Evolutionary conservation across 352 stramenopile genomes (phyloP), one percentile per base, ranked within the genome.

Genomic region (Phytopythium helicoides): DNA sequence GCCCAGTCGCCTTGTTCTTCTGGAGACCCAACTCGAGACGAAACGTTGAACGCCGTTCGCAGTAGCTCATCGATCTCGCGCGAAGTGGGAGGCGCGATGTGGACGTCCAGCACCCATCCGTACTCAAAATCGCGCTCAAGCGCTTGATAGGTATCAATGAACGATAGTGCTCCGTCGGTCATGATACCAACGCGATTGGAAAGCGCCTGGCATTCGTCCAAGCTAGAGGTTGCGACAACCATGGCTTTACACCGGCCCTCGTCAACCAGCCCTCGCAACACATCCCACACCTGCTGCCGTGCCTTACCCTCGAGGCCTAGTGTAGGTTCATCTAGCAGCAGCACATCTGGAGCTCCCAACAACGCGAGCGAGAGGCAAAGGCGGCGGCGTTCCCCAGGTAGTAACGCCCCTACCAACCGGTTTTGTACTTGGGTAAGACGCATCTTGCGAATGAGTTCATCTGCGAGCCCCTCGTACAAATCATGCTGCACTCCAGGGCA

Each of bases 91-190:
- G 48, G 31, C 9, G 54, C 54, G 1, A 46, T 21, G 0, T 46
- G 35, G n/a, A 42, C 54, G 31, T 66, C 52, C 19, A 66, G 46
- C 33, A 66, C 48, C 58, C 58, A 66, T 15, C 58, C 58, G 28
- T 57, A 66, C 28, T 66, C 58, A 19, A 60, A 60, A 31, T 56
- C 44, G 3, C 47, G 25, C 25, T 48, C 34, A 0, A 66, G 47
- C 19, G 47, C 10, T 10, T 44, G 26, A 36, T 57, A 66, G 9
- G 36, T 40, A 23, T 45, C 58, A 23, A 66, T 22, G 40, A 47
- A 66, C 19, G 34, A 25, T 28, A 66, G 52, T 3, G 53, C 14
- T 25, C 58, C 58, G n/a, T 66, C 58, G 11, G 52, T n/a, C 14
- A 66, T 33, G 16, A 64, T 50, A 6, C 51, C 57, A 19, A 64